Base-by-base conservation (phyloP, 805 yeast species). In the Debaryomyces prosopidis region DNA sequence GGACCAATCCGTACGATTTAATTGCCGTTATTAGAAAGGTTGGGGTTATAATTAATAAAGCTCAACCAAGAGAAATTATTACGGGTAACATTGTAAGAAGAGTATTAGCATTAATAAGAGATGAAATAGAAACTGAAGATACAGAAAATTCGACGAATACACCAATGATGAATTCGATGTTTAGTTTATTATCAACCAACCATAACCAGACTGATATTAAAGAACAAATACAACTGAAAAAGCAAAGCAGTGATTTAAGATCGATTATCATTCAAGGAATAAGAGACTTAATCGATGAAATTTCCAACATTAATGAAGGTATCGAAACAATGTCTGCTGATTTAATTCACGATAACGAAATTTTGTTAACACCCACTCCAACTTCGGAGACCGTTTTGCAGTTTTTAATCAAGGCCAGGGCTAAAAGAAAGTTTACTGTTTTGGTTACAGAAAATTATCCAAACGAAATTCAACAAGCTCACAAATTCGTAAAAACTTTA, bases 401-500 rank as follows among this genome's bases (percentile, higher is more conserved):
- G 55, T 94, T 94, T 57, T 71, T 94, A 48, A 73, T 89, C 46
- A 85, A 87, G 58, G 97, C 97, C 3, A 81, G 95, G 48, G 79
- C 85, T 50, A 91, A 92, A 69, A 83, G 98, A 73, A 87, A 82
- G 58, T 92, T 94, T 67, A 86, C 96, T 0, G 98, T 95, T 8
- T 71, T 89, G 46, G 94, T 94, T 28, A 87, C 97, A 1, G 99
- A 94, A 65, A 82, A 85, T 44, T 92, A 82, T 65, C 99, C 99
- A 18, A 94, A 90, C 65, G 90, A 85, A 52, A 82, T 87, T n/a
- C 73, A 73, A 18, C 73, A 73, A 17, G 89, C 97, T 1, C 96
- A 89, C 57, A 71, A 71, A 47, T 89, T 92, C 61, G 96, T 94
- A 17, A 81, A 82, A 56, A 80, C 79, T 45, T 76, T 94, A 51